These are phyloP conservation scores for Phaeosphaeria sp. DNA, from an alignment of 2,329 filamentous ascomycete genomes.

Conservation along the genomic window DNA sequence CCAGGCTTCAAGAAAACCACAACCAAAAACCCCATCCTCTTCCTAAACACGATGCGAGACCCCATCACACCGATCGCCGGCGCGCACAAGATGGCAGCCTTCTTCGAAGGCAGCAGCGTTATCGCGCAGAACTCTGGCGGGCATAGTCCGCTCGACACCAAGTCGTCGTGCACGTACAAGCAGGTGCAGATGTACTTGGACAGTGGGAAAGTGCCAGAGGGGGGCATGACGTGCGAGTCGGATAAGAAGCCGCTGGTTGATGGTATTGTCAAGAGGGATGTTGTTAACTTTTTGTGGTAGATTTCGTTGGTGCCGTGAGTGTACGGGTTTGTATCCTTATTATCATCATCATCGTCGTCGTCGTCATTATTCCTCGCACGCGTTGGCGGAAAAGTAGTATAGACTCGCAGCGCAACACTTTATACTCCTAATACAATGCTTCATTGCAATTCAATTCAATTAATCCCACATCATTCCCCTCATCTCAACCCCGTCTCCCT, in stretches of 20 bases:
- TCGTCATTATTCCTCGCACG: too few species aligned
- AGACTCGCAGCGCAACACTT: too few species aligned
- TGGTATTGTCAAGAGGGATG: background rate
- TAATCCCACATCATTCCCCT: background rate
- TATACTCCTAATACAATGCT: too few species aligned
- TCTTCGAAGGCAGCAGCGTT: constrained; percentile 51
- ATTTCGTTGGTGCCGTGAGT: too few species aligned
- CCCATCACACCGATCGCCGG: constrained; percentile 56
- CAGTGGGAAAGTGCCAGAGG: constrained; percentile 8
- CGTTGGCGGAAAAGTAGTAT: too few species aligned
- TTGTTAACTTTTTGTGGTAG: background rate
- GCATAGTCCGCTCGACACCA: background rate
- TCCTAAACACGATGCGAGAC: constrained; percentile 61
- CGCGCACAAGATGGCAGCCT: constrained; percentile 43
- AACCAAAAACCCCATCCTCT: constrained; percentile 56
- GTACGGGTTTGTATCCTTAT: too few species aligned
- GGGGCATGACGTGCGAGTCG: constrained; percentile 12
- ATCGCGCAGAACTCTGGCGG: constrained; percentile 30
- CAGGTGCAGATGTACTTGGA: constrained; percentile 10
- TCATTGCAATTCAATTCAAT: too few species aligned
- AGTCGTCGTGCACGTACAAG: constrained; percentile 8
- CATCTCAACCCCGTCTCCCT: background rate
- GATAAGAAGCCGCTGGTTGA: constrained; percentile 12
- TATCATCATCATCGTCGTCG: too few species aligned
- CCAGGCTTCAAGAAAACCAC: constrained; percentile 45